A percentile compares a stretch with the other conserved stretches of the same genome.
Evolutionary conservation across 768 basidiomycete species (phyloP).

Genomic region (Boletus subparvulus): DNA sequence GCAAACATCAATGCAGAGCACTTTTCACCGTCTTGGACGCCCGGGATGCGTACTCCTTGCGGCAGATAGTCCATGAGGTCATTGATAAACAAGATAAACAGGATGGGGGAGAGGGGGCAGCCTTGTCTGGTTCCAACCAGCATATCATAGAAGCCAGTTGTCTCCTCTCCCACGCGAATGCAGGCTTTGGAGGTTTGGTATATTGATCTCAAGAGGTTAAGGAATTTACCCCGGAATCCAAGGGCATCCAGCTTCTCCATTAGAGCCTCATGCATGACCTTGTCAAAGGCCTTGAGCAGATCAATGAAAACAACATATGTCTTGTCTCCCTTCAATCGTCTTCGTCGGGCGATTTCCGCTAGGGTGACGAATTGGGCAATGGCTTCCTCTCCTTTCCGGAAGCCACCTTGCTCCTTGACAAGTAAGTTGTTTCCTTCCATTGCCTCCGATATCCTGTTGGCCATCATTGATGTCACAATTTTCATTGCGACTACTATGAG

Average conservation of each 20-base stretch:
- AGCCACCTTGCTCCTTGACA: neutral
- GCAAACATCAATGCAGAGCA: neutral
- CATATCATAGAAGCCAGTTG: neutral
- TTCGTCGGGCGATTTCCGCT: neutral
- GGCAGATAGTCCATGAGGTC: neutral
- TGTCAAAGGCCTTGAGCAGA: neutral
- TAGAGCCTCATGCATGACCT: neutral
- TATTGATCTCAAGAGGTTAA: neutral
- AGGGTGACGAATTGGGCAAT: neutral
- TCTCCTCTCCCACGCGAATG: neutral
- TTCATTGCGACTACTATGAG: neutral
- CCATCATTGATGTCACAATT: neutral
- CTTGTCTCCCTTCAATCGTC: neutral
- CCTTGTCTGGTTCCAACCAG: neutral
- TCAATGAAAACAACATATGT: neutral
- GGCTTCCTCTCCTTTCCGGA: neutral
- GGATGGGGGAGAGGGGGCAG: neutral
- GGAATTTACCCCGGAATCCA: neutral
- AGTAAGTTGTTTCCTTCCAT: neutral
- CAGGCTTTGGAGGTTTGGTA: neutral
- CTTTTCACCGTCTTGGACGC: neutral
- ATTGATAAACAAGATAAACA: neutral
- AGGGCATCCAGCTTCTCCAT: neutral
- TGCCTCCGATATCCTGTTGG: neutral
- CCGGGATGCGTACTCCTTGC: neutral